Conservation (phyloP, 2,329 filamentous ascomycete species). For the Pyrenochaeta sp. region DNA sequence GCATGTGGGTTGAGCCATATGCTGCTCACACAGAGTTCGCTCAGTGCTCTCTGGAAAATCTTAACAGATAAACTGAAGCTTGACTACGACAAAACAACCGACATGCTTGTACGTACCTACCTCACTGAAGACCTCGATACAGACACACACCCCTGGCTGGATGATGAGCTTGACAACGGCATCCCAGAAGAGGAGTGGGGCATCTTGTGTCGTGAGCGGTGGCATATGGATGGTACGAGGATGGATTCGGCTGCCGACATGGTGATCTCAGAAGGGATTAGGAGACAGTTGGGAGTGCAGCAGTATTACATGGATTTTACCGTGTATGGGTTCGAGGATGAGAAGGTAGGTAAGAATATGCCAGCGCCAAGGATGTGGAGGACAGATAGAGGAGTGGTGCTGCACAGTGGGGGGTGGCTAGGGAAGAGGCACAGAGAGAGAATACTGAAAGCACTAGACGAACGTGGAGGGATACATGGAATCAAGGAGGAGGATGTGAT, state of each 20-base stretch:
- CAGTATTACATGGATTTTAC: conserved; percentile 65
- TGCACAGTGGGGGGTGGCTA: conserved; percentile 10
- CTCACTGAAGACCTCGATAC: conserved; percentile 27
- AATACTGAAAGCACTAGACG: conserved; percentile 7
- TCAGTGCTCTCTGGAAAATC: conserved; percentile 34
- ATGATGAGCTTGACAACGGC: conserved; percentile 31
- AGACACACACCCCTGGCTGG: conserved; percentile 27
- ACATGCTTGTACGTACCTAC: conserved; percentile 32
- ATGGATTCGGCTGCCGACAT: conserved; percentile 50
- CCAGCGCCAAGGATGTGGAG: conserved; percentile 59
- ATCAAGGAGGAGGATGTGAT: neutral
- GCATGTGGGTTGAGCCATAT: conserved; percentile 49
- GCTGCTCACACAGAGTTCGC: conserved; percentile 65
- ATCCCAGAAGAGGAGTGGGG: conserved; percentile 45
- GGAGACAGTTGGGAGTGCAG: conserved; percentile 64
- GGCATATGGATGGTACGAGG: conserved; percentile 67
- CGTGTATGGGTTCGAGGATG: conserved; percentile 69
- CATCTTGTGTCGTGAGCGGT: conserved; percentile 44
- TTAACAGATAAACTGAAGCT: conserved; percentile 64
- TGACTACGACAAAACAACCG: conserved; percentile 34
- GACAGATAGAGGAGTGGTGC: conserved; percentile 56
- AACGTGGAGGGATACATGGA: neutral
- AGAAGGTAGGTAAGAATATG: conserved; percentile 59
- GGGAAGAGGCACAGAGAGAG: conserved; percentile 1
- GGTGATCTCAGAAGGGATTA: conserved; percentile 61